Evolutionary conservation across 495 filamentous ascomycete genomes (phyloP).

Genomic region (Cercophora newfieldiana): DNA sequence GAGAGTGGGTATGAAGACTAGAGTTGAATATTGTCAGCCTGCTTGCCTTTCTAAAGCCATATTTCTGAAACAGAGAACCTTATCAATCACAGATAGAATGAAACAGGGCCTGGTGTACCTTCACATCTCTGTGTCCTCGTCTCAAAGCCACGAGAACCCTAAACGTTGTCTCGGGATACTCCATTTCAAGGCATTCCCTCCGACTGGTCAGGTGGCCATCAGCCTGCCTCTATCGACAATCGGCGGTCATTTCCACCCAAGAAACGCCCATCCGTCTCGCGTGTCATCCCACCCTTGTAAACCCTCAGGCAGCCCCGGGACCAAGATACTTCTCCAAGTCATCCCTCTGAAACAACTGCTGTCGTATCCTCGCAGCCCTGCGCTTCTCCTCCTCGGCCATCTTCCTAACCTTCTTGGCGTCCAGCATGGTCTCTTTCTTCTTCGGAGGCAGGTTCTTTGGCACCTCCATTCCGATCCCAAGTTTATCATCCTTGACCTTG

Average conservation of each 20-base stretch:
- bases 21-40: no score
- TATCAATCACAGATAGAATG: no score
- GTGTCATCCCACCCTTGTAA: background rate
- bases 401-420: slow-evolving; percentile 68
- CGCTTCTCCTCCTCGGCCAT: slow-evolving; percentile 59
- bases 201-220: no score
- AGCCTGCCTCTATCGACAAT: background rate
- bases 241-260: background rate
- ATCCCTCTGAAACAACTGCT: slow-evolving; percentile 67
- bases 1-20: no score
- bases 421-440: slow-evolving; percentile 59
- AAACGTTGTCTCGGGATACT: no score
- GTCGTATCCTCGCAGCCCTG: slow-evolving; percentile 60
- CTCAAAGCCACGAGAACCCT: no score
- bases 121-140: no score
- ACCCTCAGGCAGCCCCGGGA: slow-evolving; percentile 20
- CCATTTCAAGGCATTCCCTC: no score
- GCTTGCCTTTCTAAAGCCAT: no score
- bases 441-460: slow-evolving; percentile 40
- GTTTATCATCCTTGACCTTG: slow-evolving; percentile 68
- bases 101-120: no score
- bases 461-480: slow-evolving; percentile 65
- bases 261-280: background rate
- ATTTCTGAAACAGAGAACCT: no score
- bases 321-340: slow-evolving; percentile 75